Percentiles rank a stretch among this genome's conserved stretches.
These are phyloP conservation scores for Penicillium lividum DNA, from an alignment of 495 filamentous ascomycete genomes.

Conservation along the genomic window DNA sequence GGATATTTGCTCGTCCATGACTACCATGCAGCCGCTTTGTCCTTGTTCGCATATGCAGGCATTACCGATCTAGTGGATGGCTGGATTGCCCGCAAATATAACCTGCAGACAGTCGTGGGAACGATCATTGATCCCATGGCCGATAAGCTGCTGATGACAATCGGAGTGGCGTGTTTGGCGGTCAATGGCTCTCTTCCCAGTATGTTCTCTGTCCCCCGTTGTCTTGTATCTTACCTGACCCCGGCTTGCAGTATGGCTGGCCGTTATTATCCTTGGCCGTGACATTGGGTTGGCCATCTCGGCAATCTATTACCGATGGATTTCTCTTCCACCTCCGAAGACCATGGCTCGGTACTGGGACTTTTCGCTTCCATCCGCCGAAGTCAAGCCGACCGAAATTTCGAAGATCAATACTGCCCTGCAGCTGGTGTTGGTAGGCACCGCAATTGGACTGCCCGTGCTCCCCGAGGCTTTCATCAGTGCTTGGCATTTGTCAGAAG, in stretches of 20 bases:
- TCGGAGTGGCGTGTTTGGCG: conserved; percentile 80
- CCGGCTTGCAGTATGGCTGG: conserved; percentile 68
- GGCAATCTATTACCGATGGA: conserved; percentile 94
- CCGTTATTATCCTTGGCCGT: conserved; percentile 83
- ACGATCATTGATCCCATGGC: conserved; percentile 96
- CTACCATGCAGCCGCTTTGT: conserved; percentile 73
- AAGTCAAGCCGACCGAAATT: conserved; percentile 87
- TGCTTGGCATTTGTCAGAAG: conserved; percentile 51
- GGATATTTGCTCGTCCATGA: conserved; percentile 88
- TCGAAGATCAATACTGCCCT: conserved; percentile 88
- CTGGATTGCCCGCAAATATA: conserved; percentile 84
- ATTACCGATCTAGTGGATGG: conserved; percentile 91
- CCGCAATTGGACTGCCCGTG: conserved; percentile 73
- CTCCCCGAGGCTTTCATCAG: conserved; percentile 46
- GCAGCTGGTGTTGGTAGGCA: conserved; percentile 76
- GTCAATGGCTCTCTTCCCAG: conserved; percentile 77
- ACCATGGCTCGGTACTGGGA: conserved; percentile 97
- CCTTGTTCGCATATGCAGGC: conserved; percentile 86
- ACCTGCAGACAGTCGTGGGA: conserved; percentile 91
- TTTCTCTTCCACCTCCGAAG: conserved; percentile 87
- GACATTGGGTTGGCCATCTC: conserved; percentile 85
- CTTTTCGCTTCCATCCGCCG: conserved; percentile 87
- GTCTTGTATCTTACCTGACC: background rate
- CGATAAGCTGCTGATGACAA: conserved; percentile 93
- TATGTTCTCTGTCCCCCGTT: conserved; percentile 37